Evolutionary conservation across 176 grass and related monocot species (phyloP), one percentile per base, ranked within the genome.

Genomic region (Musa troglodytarum): DNA sequence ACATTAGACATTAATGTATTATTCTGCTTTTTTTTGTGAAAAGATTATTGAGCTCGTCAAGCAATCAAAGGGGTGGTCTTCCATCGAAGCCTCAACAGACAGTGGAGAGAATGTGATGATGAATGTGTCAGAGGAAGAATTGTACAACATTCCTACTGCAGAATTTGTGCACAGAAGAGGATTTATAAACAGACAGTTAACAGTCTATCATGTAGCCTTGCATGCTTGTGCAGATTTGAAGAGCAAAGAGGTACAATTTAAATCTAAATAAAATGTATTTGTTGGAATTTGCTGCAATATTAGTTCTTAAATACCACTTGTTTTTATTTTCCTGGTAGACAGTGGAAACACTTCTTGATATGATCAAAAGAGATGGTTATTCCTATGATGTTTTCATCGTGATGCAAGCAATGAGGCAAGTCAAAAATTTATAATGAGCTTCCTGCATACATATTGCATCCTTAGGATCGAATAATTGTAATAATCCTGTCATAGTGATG

Each of bases 51-150:
- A 98, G 69, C 87, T 93, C 69, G 95, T 93, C 22, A 76, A 91
- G 84, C 95, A 98, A 86, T 93, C 90, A 51, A 91, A 98, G 81
- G 95, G 95, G 63, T 98, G 95, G 95, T 82, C 86, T 74, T 91
- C 83, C 61, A 51, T 90, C 79, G 95, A 98, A 83, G 20, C 83
- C 68, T 76, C 76, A 69, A 93, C 83, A 17, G 88, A 98, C 55
- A 88, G 52, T 43, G 90, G 90, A 68, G 88, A 98, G 85, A 98
- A 91, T 88, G 82, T 94, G 78, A 98, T 98, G 95, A 98, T 98
- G 95, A 98, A 98, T 71, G 86, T 98, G 19, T 89, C 84, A 53
- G 95, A 98, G 61, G 95, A 98, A 82, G 95, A 98, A 64, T 28
- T 98, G 19, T 98, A 98, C 81, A 98, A 98, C 56, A 80, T 98